Evolutionary conservation across 768 basidiomycete genomes (phyloP).

Genomic region (Russula olivacea): DNA sequence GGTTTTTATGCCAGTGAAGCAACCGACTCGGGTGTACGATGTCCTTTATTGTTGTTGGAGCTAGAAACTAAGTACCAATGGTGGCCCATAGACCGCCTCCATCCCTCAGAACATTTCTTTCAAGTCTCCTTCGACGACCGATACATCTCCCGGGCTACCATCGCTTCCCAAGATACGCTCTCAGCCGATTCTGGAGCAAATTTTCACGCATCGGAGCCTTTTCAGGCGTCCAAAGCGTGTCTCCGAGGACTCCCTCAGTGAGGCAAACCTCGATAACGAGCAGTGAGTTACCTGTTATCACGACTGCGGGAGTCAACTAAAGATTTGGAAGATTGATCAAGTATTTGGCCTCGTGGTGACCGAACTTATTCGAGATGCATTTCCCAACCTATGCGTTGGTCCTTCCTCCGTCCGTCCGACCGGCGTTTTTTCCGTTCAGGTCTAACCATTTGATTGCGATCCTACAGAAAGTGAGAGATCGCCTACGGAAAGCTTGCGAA

Average conservation of each 20-base stretch:
- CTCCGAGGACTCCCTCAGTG: constrained; percentile 12
- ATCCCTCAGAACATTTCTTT: not conserved
- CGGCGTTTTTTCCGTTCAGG: not conserved
- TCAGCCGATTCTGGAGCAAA: not conserved
- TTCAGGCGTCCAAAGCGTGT: constrained; percentile 7
- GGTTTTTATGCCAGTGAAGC: no score
- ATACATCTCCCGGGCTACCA: not conserved
- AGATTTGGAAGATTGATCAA: not conserved
- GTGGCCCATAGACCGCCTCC: constrained; percentile 1
- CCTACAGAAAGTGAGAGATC: constrained; percentile 18
- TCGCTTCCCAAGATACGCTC: constrained; percentile 10
- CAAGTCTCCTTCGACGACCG: not conserved
- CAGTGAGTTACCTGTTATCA: not conserved
- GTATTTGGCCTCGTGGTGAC: constrained; percentile 14
- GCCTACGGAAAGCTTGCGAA: constrained; percentile 13
- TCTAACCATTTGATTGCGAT: not conserved
- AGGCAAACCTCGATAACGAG: constrained; percentile 12
- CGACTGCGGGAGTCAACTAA: not conserved
- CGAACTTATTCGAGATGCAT: constrained; percentile 12
- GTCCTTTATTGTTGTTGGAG: no score
- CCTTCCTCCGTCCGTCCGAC: constrained; percentile 14
- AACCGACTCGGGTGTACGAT: no score
- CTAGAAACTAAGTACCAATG: no score
- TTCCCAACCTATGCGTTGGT: constrained; percentile 12
- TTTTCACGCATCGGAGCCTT: constrained; percentile 18